Percentiles rank a stretch among this genome's conserved stretches.
Evolutionary conservation across 2,329 filamentous ascomycete genomes (phyloP).

Genomic region (Tolypocladium tundrense): DNA sequence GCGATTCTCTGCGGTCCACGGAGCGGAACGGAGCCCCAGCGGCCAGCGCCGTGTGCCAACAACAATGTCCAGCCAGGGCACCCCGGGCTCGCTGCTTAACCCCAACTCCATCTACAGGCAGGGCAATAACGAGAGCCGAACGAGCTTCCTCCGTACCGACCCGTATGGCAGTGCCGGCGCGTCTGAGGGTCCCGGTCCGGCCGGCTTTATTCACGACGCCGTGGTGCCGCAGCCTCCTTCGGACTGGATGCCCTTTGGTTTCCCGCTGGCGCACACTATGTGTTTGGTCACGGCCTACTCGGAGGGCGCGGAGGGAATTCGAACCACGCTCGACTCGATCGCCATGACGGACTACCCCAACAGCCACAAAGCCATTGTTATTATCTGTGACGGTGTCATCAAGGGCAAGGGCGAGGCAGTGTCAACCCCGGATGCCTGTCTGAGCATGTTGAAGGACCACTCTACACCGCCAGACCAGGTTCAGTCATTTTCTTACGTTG

Average conservation of each 20-base stretch:
- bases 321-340: constrained; percentile 90
- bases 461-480: constrained; percentile 73
- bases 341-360: constrained; percentile 98
- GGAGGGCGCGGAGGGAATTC: constrained; percentile 83
- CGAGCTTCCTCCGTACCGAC: constrained; percentile 54
- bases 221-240: constrained; percentile 94
- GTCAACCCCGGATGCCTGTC: constrained; percentile 80
- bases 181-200: constrained; percentile 65
- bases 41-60: constrained; percentile 54
- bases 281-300: constrained; percentile 96
- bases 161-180: constrained; percentile 42
- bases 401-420: constrained; percentile 84
- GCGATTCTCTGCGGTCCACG: constrained; percentile 85
- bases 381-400: constrained; percentile 95
- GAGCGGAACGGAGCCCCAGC: constrained; percentile 48
- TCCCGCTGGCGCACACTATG: constrained; percentile 84
- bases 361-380: constrained; percentile 93
- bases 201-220: constrained; percentile 91
- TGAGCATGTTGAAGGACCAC: constrained; percentile 92
- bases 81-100: constrained; percentile 61
- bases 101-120: constrained; percentile 64
- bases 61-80: constrained; percentile 88
- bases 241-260: constrained; percentile 96
- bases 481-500: constrained; percentile 87
- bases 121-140: constrained; percentile 51